These are phyloP conservation scores for Irpex sp. DNA, from an alignment of 1,284 basidiomycete species.

Conservation along the genomic window DNA sequence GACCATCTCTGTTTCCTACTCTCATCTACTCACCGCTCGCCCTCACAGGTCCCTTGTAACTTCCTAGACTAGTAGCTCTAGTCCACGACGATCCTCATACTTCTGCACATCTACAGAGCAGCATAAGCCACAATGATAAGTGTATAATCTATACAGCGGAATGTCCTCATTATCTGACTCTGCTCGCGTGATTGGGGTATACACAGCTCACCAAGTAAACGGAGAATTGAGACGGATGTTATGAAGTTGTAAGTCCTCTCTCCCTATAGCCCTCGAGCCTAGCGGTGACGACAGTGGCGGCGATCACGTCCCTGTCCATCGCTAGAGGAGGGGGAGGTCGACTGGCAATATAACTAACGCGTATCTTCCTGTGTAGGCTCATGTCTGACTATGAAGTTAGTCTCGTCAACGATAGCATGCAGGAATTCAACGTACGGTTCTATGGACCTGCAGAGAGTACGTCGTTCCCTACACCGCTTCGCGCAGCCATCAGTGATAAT, in stretches of 20 bases:
- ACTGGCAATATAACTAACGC: too few species aligned
- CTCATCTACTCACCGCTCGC: neutral
- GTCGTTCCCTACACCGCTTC: slow-evolving; percentile 28
- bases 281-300: neutral
- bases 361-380: slow-evolving; percentile 49
- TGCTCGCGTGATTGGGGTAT: slow-evolving; percentile 20
- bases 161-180: neutral
- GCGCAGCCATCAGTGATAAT: neutral
- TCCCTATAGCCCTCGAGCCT: neutral
- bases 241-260: slow-evolving; percentile 88
- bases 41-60: neutral
- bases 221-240: slow-evolving; percentile 97
- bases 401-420: slow-evolving; percentile 98
- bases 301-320: too few species aligned
- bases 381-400: slow-evolving; percentile 98
- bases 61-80: too few species aligned
- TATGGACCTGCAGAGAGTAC: slow-evolving; percentile 92
- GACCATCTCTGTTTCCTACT: neutral
- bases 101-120: neutral
- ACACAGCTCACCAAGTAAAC: slow-evolving; percentile 70
- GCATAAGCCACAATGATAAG: slow-evolving; percentile 29
- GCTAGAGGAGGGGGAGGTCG: too few species aligned
- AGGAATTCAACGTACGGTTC: slow-evolving; percentile 98
- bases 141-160: slow-evolving; percentile 9
- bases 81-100: too few species aligned